These are phyloP conservation scores for Mucor irregularis DNA, from an alignment of 371 early-diverging fungal genomes.

Conservation along the genomic window DNA sequence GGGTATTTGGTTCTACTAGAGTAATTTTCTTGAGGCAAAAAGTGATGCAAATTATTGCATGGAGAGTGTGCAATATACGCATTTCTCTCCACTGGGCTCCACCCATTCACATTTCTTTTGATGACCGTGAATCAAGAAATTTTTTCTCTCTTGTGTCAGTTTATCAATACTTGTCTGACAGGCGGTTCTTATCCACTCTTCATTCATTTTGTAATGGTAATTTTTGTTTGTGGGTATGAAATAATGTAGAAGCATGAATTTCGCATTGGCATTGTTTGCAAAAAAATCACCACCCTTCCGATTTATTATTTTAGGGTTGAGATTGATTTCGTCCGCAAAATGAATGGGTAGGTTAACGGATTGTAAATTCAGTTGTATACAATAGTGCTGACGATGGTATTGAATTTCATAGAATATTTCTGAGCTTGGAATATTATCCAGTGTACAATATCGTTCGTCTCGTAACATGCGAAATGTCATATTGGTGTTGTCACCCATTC, in stretches of 20 bases:
- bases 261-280: neutral
- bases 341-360: neutral
- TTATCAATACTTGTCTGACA: neutral
- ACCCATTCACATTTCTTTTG: conserved; percentile 3
- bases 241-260: neutral
- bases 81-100: conserved; percentile 7
- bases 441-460: neutral
- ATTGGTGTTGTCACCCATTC: neutral
- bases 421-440: neutral
- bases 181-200: neutral
- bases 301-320: conserved; percentile 4
- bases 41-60: neutral
- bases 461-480: conserved; percentile 4
- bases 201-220: neutral
- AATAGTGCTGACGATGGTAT: neutral
- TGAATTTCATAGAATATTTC: neutral
- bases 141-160: neutral
- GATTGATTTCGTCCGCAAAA: neutral
- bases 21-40: neutral
- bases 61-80: conserved; percentile 5
- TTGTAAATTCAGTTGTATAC: neutral
- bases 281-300: neutral
- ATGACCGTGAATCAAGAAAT: neutral
- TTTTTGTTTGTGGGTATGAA: neutral
- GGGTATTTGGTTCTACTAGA: too few relatives aligned